Conservation (phyloP, 140 eudicot genomes). For the Cichorium intybus region DNA sequence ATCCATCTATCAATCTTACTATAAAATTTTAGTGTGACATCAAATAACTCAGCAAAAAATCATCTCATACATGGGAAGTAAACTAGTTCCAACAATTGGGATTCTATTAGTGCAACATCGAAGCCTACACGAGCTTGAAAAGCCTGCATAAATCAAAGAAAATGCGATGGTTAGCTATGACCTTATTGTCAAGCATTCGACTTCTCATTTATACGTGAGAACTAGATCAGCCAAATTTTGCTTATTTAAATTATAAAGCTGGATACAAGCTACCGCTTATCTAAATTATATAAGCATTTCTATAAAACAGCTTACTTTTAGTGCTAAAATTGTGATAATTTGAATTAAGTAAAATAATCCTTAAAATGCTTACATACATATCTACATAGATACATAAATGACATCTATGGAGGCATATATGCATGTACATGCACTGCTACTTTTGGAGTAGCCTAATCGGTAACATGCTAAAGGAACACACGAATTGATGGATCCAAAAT, state of each 20-base stretch:
- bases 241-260: not conserved
- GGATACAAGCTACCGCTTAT: not conserved
- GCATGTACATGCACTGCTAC: no score
- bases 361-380: not conserved
- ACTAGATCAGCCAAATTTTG: not conserved
- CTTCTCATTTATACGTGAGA: not conserved
- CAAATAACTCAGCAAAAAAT: not conserved
- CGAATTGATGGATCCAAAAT: not conserved
- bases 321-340: no score
- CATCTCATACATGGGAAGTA: not conserved
- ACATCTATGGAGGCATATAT: no score
- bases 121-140: conserved; percentile 29
- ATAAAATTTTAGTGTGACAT: not conserved
- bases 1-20: not conserved
- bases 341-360: no score
- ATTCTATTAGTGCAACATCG: conserved; percentile 16
- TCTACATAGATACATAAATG: no score
- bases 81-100: conserved; percentile 22
- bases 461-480: not conserved
- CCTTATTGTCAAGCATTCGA: not conserved
- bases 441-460: no score
- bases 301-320: not conserved
- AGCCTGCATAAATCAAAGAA: conserved; percentile 20
- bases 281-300: not conserved
- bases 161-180: not conserved